A percentile compares a stretch with the other conserved stretches of the same genome.
Evolutionary conservation across 331 rosid genomes (phyloP).

Genomic region (Phaseolus coccineus): DNA sequence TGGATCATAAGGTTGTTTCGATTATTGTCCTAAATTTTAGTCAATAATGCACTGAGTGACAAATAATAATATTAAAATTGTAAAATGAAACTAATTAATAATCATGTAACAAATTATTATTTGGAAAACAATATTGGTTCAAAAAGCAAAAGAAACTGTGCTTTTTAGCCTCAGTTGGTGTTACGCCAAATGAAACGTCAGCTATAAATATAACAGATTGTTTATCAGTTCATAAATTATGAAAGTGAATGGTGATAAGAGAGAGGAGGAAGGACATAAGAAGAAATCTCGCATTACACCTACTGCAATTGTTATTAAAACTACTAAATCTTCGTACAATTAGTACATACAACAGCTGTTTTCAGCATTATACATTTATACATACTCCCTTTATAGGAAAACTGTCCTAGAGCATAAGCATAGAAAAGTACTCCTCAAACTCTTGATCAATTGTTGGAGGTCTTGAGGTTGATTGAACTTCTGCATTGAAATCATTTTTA

Average conservation of each 20-base stretch:
- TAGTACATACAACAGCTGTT: conserved; percentile 18
- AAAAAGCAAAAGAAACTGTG: not conserved
- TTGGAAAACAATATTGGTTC: not conserved
- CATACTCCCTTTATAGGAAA: conserved; percentile 33
- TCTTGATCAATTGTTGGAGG: conserved; percentile 91
- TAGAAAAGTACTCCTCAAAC: conserved; percentile 89
- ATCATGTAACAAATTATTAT: no score
- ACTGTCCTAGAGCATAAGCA: conserved; percentile 72
- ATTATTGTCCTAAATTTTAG: no score
- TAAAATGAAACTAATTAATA: no score
- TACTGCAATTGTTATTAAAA: conserved; percentile 27
- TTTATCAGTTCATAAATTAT: no score
- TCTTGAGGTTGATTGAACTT: conserved; percentile 63
- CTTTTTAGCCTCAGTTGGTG: not conserved
- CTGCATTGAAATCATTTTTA: conserved; percentile 57
- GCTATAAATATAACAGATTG: not conserved
- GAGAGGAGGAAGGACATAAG: not conserved
- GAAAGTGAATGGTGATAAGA: not conserved
- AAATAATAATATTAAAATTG: no score
- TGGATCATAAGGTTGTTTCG: no score
- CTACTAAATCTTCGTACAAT: conserved; percentile 21
- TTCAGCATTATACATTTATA: conserved; percentile 12
- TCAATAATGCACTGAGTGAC: no score
- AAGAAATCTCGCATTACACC: conserved; percentile 18
- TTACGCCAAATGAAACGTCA: not conserved